Evolutionary conservation across 2,329 filamentous ascomycete genomes (phyloP).

Genomic region (Fusarium marasasianum): DNA sequence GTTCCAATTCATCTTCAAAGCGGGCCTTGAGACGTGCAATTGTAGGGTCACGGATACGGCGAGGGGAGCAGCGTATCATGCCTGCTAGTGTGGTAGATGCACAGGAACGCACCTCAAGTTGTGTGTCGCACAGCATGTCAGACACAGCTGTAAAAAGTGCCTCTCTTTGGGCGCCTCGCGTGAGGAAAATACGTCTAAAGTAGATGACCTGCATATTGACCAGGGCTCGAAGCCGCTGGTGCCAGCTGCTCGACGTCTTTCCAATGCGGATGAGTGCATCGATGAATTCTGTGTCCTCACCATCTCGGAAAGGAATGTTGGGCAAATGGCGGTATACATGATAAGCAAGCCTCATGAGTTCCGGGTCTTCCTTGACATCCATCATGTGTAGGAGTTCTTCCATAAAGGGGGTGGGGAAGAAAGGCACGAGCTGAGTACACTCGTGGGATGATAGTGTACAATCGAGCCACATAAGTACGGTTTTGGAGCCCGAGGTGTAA

Average conservation of each 20-base stretch:
- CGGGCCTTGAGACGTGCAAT: conserved; percentile 79
- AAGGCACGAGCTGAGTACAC: conserved; percentile 87
- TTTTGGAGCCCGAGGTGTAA: conserved; percentile 97
- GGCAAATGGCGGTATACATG: conserved; percentile 96
- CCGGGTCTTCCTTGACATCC: conserved; percentile 98
- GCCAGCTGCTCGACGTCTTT: conserved; percentile 86
- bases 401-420: conserved; percentile 90
- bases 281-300: conserved; percentile 87
- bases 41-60: conserved; percentile 78
- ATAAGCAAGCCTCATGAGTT: conserved; percentile 92
- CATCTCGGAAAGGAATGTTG: conserved; percentile 90
- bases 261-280: conserved; percentile 88
- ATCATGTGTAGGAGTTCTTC: conserved; percentile 98
- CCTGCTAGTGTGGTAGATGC: conserved; percentile 93
- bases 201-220: conserved; percentile 99
- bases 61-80: conserved; percentile 96
- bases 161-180: conserved; percentile 77
- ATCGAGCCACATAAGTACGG: conserved; percentile 94
- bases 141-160: conserved; percentile 92
- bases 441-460: conserved; percentile 90
- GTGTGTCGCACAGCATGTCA: conserved; percentile 89
- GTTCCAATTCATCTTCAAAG: conserved; percentile 80
- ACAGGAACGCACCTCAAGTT: conserved; percentile 92
- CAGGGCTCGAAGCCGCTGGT: conserved; percentile 91
- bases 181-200: conserved; percentile 93